Conservation (phyloP, 2,329 filamentous ascomycete genomes). For the Talaromyces sp. region DNA sequence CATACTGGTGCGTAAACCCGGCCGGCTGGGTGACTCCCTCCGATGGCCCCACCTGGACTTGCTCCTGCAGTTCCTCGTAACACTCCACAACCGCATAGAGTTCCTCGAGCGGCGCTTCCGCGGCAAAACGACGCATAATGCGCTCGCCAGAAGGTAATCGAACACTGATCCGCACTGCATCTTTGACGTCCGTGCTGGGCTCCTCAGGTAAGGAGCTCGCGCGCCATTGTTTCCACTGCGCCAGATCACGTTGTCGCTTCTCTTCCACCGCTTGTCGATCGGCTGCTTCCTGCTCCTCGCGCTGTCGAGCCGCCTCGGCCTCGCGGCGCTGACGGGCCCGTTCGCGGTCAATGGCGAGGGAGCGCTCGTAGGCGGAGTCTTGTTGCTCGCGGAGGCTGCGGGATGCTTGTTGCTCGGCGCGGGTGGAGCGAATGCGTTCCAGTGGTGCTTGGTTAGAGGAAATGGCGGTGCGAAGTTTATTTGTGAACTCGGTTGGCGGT, state of each 20-base stretch:
- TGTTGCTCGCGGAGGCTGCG: slow-evolving; percentile 83
- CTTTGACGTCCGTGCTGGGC: slow-evolving; percentile 65
- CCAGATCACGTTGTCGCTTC: slow-evolving; percentile 55
- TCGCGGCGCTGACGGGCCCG: slow-evolving; percentile 75
- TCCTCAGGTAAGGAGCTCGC: slow-evolving; percentile 68
- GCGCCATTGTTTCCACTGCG: slow-evolving; percentile 82
- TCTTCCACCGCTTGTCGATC: slow-evolving; percentile 66
- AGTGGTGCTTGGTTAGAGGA: slow-evolving; percentile 76
- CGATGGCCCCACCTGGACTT: slow-evolving; percentile 52
- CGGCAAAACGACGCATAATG: slow-evolving; percentile 73
- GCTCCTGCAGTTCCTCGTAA: slow-evolving; percentile 66
- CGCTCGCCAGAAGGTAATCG: slow-evolving; percentile 68
- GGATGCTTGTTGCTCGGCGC: slow-evolving; percentile 78
- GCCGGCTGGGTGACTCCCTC: slow-evolving; percentile 57
- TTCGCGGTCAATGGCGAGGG: slow-evolving; percentile 83
- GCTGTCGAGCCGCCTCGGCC: slow-evolving; percentile 66
- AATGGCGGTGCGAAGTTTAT: slow-evolving; percentile 73
- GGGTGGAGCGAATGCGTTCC: slow-evolving; percentile 71
- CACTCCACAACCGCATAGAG: slow-evolving; percentile 97
- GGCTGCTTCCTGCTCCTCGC: slow-evolving; percentile 67
- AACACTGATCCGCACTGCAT: slow-evolving; percentile 71
- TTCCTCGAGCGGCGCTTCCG: slow-evolving; percentile 76
- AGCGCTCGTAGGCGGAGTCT: slow-evolving; percentile 90
- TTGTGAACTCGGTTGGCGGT: slow-evolving; percentile 69
- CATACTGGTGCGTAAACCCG: slow-evolving; percentile 77